Evolutionary conservation across 495 filamentous ascomycete genomes (phyloP), one percentile per base, ranked within the genome.

Genomic region (Penicillium dipodomyicola): DNA sequence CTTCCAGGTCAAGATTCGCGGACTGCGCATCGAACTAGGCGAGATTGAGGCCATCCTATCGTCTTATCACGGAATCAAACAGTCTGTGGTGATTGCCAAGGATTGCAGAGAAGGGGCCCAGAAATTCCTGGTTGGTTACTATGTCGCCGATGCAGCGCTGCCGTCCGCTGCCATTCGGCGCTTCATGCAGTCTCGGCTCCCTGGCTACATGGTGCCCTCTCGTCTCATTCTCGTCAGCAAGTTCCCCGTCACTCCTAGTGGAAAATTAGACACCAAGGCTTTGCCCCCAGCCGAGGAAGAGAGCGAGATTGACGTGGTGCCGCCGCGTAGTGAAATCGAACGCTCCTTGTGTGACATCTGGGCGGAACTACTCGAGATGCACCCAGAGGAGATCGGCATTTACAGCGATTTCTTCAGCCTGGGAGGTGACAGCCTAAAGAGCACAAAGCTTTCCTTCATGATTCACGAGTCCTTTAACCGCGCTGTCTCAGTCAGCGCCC

Each of bases 121-220:
- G 40, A 42, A 42, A 42, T 42, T 42, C 40, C 40, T 42, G 19
- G 40, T 42, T 42, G 40, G 40, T 42, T 42, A 42, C 40, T 42
- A 42, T 42, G 40, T 42, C 17, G 40, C 40, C 19, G 40, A 42
- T 42, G 40, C 40, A 10, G 40, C 40, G 40, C 40, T 42, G 40
- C 40, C 40, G 9, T 42, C 40, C 40, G 40, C 40, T 17, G 40
- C 17, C 40, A 42, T 42, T 42, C 40, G 40, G 17, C 40, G 40
- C 40, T 42, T 42, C 19, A 42, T 42, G 40, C 40, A 42, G 40
- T 42, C 40, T 42, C 40, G 19, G 4, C 40, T 42, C 19, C 40
- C 40, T 42, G 40, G 40, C 40, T 42, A 42, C 40, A 42, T 42
- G 40, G 40, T 42, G 5, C 40, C 40, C 8, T 42, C 40, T 20